Evolutionary conservation across 2,329 filamentous ascomycete genomes (phyloP).

Genomic region (Claviceps capensis): DNA sequence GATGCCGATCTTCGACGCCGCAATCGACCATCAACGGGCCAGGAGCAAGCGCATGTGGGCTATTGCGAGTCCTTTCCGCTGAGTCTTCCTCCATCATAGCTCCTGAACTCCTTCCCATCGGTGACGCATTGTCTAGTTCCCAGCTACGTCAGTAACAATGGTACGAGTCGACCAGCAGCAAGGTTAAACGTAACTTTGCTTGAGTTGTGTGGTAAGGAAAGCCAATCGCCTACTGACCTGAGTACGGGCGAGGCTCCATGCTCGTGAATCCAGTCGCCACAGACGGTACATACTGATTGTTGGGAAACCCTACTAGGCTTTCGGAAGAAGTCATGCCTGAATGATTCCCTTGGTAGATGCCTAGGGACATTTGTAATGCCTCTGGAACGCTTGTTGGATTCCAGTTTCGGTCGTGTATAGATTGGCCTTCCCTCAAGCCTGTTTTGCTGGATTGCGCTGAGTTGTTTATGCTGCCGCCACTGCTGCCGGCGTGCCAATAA

Average conservation of each 20-base stretch:
- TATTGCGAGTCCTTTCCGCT: slow-evolving; percentile 30
- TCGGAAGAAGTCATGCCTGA: slow-evolving; percentile 28
- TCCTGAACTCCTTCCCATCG: slow-evolving; percentile 26
- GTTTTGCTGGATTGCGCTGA: background rate
- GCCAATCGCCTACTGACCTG: slow-evolving; percentile 26
- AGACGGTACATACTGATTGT: slow-evolving; percentile 19
- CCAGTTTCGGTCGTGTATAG: background rate
- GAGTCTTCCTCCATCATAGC: slow-evolving; percentile 22
- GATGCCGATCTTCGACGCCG: slow-evolving; percentile 17
- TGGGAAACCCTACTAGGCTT: slow-evolving; percentile 17
- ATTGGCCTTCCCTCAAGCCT: background rate
- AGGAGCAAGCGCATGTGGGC: slow-evolving; percentile 35
- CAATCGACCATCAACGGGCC: slow-evolving; percentile 32
- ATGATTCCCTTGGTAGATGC: background rate
- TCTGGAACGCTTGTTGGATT: background rate
- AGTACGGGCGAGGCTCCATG: slow-evolving; percentile 39
- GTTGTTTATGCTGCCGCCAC: background rate
- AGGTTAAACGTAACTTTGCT: background rate
- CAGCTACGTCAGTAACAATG: background rate
- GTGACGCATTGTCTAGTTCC: background rate
- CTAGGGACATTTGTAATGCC: background rate
- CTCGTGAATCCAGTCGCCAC: slow-evolving; percentile 25
- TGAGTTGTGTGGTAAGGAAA: background rate
- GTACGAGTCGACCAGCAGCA: background rate
- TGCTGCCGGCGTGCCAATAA: slow-evolving; percentile 2